Evolutionary conservation across 768 basidiomycete genomes (phyloP), one percentile per base, ranked within the genome.

Genomic region (Pleurotus citrinopileatus): DNA sequence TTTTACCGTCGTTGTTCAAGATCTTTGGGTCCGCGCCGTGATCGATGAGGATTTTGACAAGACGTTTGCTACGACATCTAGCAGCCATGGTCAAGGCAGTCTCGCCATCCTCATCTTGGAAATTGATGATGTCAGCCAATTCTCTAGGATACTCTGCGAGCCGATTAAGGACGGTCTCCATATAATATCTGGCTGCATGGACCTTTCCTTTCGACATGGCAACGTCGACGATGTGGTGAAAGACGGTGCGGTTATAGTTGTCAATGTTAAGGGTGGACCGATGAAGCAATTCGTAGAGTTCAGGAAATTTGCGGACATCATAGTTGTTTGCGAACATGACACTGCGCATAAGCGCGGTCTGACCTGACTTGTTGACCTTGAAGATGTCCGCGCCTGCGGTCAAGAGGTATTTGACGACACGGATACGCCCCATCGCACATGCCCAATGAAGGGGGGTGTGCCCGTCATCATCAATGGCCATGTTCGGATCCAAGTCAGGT

Each of bases 281-380:
- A 64, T 98, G 97, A 29, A 99, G 72, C 12, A 99, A 82, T 66
- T 98, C 95, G 71, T 97, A 98, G 15, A 99, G 76, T 68, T 98
- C 96, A 2, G 94, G 93, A 63, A 99, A 99, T 69, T 99, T 99
- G 60, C 97, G 91, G 43, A 98, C 90, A 69, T 99, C 97, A 67
- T 99, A 99, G 68, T 98, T 99, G 70, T 99, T 99, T 46, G 93
- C 92, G 69, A 98, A 99, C 96, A 98, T 98, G 62, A 99, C 97
- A 63, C 88, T 89, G 13, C 97, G 91, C 97, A 99, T 99, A 38
- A 99, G 74, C 1, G 96, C 89, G 12, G 97, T 98, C 70, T 98
- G 97, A 2, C 97, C 97, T 9, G 93, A 84, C 64, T 89, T 91
- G 74, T 98, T 99, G 59, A 95, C 94, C 60, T 90, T 87, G 78